Evolutionary conservation across 1,284 basidiomycete genomes (phyloP).

Genomic region (Dichomitus squalens): DNA sequence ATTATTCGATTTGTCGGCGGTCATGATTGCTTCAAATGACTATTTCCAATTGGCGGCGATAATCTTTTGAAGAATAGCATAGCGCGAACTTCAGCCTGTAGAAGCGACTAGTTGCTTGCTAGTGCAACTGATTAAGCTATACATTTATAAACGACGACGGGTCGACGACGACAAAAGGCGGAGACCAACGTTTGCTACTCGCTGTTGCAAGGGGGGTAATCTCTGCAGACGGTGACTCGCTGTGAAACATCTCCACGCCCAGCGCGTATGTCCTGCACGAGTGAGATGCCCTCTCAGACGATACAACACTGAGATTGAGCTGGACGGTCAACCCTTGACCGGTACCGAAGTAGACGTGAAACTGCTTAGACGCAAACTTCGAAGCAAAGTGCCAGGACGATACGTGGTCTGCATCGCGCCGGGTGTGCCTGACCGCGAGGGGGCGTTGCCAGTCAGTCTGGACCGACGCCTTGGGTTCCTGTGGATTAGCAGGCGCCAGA

Average conservation of each 20-base stretch:
- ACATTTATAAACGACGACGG: not conserved
- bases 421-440: not conserved
- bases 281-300: not conserved
- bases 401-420: slow-evolving; percentile 10
- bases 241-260: slow-evolving; percentile 2
- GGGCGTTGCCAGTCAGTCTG: not conserved
- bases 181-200: not conserved
- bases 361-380: slow-evolving; percentile 11
- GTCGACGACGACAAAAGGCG: not conserved
- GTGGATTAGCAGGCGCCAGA: not conserved
- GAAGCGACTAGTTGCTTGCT: too few species aligned
- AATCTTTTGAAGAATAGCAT: too few species aligned
- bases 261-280: not conserved
- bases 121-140: too few species aligned
- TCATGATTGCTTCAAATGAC: too few species aligned
- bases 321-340: not conserved
- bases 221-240: not conserved
- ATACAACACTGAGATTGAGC: not conserved
- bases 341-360: not conserved
- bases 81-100: not conserved
- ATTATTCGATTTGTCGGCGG: too few species aligned
- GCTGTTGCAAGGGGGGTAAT: too few species aligned
- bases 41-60: too few species aligned
- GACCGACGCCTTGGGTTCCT: not conserved
- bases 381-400: slow-evolving; percentile 14